Base-by-base conservation (phyloP, 2,329 filamentous ascomycete species). In the Pseudogymnoascus sp. region DNA sequence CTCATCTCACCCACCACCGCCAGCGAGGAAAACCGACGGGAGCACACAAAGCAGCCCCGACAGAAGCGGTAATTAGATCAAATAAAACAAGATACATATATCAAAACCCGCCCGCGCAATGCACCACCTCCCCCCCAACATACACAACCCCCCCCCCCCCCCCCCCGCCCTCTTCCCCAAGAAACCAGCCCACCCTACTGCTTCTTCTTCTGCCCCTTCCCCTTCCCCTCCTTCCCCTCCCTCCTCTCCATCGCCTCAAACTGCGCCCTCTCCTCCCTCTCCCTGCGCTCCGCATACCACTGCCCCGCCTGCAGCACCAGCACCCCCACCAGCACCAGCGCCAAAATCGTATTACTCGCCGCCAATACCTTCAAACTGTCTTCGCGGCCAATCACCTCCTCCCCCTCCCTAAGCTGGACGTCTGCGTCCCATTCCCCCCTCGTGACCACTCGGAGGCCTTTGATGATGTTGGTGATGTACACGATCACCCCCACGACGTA, bases 211-310 rank as follows among this genome's bases (percentile, higher is more conserved):
- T 69, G 69, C 7, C 15, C 65, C 65, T 11, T 61, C 69, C 71
- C 68, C 62, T 74, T 75, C 64, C 69, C 74, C 70, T 76, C 77
- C 76, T 81, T 81, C 71, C 69, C 74, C 70, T 76, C 77, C 76
- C 80, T 81, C 71, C 78, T 79, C 65, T 77, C 76, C 63, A 77
- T 74, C 67, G 78, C 80, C 75, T 80, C 77, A 67, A 88, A 81
- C 73, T 85, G 83, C 72, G 84, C 85, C 63, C 83, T 81, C 76
- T 97, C 93, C 74, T 93, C 89, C 72, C 83, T 82, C 77, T 97
- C 93, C 79, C 96, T 96, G 74, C 90, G 84, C 83, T 97, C 93
- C 26, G 95, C 95, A 78, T 99, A 99, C 95, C 93, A 97, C 82
- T 97, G 91, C 10, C 95, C 95, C 19, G 91, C 91, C 84, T 99